These are phyloP conservation scores for Protomyces inundatus DNA, from an alignment of 1,139 yeast genomes.

Conservation along the genomic window DNA sequence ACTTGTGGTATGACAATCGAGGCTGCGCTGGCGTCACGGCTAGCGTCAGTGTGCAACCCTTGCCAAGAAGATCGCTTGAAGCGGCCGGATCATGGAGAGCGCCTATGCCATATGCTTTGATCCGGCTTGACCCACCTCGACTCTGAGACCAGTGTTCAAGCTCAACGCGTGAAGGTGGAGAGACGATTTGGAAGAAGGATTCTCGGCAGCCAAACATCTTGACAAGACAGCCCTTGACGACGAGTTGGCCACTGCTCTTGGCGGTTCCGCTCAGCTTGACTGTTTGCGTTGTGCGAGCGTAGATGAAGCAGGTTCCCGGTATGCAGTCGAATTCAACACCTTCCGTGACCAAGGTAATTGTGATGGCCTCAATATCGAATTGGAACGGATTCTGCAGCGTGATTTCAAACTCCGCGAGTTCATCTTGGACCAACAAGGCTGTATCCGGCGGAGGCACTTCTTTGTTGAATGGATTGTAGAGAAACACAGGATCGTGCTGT, in stretches of 20 bases:
- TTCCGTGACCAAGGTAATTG: constrained; percentile 39
- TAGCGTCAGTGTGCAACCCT: neutral
- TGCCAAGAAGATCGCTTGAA: neutral
- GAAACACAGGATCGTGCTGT: constrained; percentile 34
- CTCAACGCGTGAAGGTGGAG: constrained; percentile 31
- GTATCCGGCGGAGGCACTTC: constrained; percentile 14
- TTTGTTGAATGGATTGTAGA: constrained; percentile 44
- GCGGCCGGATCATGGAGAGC: neutral
- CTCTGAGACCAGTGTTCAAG: constrained; percentile 35
- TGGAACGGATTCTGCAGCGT: constrained; percentile 74
- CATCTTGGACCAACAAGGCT: constrained; percentile 29
- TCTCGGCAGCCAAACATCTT: constrained; percentile 47
- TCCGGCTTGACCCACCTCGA: constrained; percentile 26
- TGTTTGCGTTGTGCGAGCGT: constrained; percentile 34
- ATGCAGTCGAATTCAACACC: constrained; percentile 31
- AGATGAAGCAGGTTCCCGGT: constrained; percentile 34
- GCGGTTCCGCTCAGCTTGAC: constrained; percentile 48
- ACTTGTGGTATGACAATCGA: constrained; percentile 16
- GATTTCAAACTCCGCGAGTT: constrained; percentile 39
- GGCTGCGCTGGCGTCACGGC: constrained; percentile 26
- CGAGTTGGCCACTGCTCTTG: constrained; percentile 42
- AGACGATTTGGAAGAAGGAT: constrained; percentile 39
- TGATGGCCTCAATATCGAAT: constrained; percentile 62
- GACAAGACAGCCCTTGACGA: constrained; percentile 46
- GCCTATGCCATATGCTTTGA: constrained; percentile 14